Evolutionary conservation across 2,329 filamentous ascomycete species (phyloP).

Genomic region (Colletotrichum tofieldiae): DNA sequence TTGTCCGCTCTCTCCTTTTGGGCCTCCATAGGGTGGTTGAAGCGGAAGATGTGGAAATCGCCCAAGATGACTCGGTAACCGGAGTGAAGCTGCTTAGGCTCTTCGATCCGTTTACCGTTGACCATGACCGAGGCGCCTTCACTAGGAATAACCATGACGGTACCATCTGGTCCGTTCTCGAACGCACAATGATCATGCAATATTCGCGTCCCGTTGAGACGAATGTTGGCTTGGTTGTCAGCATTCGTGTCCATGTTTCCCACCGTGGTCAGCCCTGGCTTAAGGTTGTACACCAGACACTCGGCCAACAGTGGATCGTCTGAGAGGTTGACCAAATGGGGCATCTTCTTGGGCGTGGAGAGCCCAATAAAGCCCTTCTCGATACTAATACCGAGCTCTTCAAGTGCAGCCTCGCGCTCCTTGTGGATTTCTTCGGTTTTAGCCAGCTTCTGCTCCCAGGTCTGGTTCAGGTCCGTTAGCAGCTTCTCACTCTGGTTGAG

Average conservation of each 20-base stretch:
- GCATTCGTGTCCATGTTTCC: slow-evolving; percentile 92
- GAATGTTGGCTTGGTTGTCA: slow-evolving; percentile 85
- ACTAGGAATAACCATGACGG: slow-evolving; percentile 90
- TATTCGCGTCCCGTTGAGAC: slow-evolving; percentile 94
- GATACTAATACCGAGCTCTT: slow-evolving; percentile 98
- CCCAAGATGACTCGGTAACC: slow-evolving; percentile 96
- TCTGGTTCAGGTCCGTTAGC: slow-evolving; percentile 95
- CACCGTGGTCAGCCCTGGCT: slow-evolving; percentile 93
- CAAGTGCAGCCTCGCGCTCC: slow-evolving; percentile 92
- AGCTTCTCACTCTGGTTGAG: slow-evolving; percentile 97
- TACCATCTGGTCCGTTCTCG: slow-evolving; percentile 88
- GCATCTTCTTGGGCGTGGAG: slow-evolving; percentile 98
- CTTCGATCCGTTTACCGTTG: slow-evolving; percentile 91
- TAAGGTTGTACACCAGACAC: slow-evolving; percentile 97
- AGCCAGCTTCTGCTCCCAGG: slow-evolving; percentile 95
- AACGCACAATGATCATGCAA: slow-evolving; percentile 94
- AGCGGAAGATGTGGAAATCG: slow-evolving; percentile 98
- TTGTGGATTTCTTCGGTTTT: slow-evolving; percentile 99
- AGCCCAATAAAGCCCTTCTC: slow-evolving; percentile 98
- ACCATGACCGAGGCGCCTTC: slow-evolving; percentile 99
- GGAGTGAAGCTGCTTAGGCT: slow-evolving; percentile 88
- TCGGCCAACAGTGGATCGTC: slow-evolving; percentile 94
- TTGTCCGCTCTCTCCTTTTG: slow-evolving; percentile 91
- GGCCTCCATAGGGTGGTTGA: slow-evolving; percentile 98
- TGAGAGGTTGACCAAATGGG: slow-evolving; percentile 98